These are phyloP conservation scores for Boletus sensibilis DNA, from an alignment of 768 basidiomycete species.

Conservation along the genomic window DNA sequence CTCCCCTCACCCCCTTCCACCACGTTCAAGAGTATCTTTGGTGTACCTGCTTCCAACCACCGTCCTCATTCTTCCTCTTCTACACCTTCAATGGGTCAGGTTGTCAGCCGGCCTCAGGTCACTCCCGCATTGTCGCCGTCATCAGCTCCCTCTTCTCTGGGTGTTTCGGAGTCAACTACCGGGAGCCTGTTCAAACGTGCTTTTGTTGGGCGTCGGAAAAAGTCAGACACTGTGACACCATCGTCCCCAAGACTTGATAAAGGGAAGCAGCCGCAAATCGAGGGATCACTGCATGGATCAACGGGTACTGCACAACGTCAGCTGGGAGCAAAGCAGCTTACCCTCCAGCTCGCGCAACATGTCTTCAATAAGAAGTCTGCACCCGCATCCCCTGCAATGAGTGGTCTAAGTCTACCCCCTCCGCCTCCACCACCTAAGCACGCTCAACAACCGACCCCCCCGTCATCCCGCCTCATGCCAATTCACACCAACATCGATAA, in stretches of 20 bases:
- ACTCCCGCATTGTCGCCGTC: conserved; percentile 24
- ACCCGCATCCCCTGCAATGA: conserved; percentile 34
- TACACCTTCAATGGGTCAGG: conserved; percentile 34
- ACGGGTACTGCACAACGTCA: conserved; percentile 19
- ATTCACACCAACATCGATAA: conserved; percentile 33
- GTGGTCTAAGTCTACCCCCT: conserved; percentile 29
- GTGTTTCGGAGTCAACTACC: conserved; percentile 18
- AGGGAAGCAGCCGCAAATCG: conserved; percentile 20
- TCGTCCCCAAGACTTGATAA: conserved; percentile 25
- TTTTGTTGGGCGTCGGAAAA: conserved; percentile 35
- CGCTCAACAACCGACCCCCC: conserved; percentile 12
- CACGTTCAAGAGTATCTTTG: conserved; percentile 35
- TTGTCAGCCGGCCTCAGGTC: conserved; percentile 34
- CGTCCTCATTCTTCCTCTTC: conserved; percentile 28
- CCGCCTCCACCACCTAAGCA: conserved; percentile 43
- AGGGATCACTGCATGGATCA: conserved; percentile 16
- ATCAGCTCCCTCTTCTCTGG: conserved; percentile 27
- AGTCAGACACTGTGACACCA: conserved; percentile 22
- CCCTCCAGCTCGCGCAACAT: conserved; percentile 46
- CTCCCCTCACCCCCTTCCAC: conserved; percentile 35
- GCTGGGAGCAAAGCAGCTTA: conserved; percentile 35
- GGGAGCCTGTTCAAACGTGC: conserved; percentile 33
- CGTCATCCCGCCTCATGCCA: conserved; percentile 26
- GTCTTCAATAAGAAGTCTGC: conserved; percentile 42
- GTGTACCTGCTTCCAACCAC: conserved; percentile 26